These are phyloP conservation scores for Juglanconis juglandina DNA, from an alignment of 2,329 filamentous ascomycete genomes.

Conservation along the genomic window DNA sequence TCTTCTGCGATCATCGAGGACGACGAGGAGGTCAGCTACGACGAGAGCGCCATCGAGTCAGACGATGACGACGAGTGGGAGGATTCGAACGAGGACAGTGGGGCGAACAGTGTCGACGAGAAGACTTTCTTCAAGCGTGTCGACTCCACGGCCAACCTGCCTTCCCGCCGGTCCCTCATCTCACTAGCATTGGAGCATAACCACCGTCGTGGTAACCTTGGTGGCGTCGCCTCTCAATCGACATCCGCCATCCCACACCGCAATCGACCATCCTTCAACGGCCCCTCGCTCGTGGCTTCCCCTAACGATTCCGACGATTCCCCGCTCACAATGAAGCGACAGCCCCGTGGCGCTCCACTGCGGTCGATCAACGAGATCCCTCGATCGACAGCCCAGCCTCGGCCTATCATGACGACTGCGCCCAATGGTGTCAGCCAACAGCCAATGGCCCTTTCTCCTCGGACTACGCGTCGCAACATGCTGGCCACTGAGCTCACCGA, in stretches of 20 bases:
- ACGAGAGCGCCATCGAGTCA: slow-evolving; percentile 78
- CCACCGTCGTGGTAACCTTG: slow-evolving; percentile 67
- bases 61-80: slow-evolving; percentile 65
- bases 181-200: slow-evolving; percentile 82
- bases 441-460: slow-evolving; percentile 72
- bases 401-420: slow-evolving; percentile 71
- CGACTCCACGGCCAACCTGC: slow-evolving; percentile 79
- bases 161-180: slow-evolving; percentile 82
- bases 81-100: slow-evolving; percentile 71
- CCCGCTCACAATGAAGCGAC: slow-evolving; percentile 62
- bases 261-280: slow-evolving; percentile 48
- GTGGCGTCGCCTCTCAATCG: slow-evolving; percentile 64
- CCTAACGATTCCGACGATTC: slow-evolving; percentile 61
- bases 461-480: slow-evolving; percentile 93
- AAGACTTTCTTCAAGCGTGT: slow-evolving; percentile 83
- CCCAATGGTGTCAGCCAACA: slow-evolving; percentile 59
- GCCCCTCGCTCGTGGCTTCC: slow-evolving; percentile 43
- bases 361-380: slow-evolving; percentile 61
- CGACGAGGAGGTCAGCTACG: slow-evolving; percentile 62
- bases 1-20: slow-evolving; percentile 36
- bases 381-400: slow-evolving; percentile 59
- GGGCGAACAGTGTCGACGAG: slow-evolving; percentile 77
- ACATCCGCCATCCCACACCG: slow-evolving; percentile 59
- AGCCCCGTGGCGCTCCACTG: slow-evolving; percentile 45
- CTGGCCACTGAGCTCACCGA: slow-evolving; percentile 90